Conservation (phyloP, 2,329 filamentous ascomycete genomes). For the Ceratocystis huliohia region DNA sequence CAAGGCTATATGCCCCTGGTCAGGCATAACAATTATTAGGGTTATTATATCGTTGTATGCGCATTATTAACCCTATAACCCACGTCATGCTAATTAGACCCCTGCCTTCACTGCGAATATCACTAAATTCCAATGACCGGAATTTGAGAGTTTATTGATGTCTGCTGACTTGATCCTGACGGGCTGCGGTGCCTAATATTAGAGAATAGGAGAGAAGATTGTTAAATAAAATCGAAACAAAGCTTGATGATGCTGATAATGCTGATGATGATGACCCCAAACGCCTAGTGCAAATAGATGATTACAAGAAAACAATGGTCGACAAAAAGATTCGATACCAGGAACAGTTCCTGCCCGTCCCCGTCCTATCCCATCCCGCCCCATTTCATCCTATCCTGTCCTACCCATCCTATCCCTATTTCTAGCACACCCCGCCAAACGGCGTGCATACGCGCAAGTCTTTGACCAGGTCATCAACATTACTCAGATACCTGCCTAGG, state of each 20-base stretch:
- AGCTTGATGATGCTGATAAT: background rate
- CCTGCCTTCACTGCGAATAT: background rate
- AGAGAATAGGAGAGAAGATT: background rate
- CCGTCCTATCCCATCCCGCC: too few species aligned
- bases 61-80: background rate
- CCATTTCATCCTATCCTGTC: too few species aligned
- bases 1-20: too few species aligned
- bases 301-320: slow-evolving; percentile 21
- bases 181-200: background rate
- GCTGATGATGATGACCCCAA: background rate
- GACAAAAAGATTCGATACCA: slow-evolving; percentile 22
- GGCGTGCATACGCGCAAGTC: slow-evolving; percentile 70
- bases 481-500: slow-evolving; percentile 64
- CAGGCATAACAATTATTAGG: too few species aligned
- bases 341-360: too few species aligned
- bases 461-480: slow-evolving; percentile 72
- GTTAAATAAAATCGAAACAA: background rate
- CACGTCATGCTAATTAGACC: background rate
- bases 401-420: slow-evolving; percentile 27
- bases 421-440: slow-evolving; percentile 44
- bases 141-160: background rate
- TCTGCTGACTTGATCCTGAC: background rate
- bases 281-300: background rate
- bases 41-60: too few species aligned
- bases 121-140: background rate